phyloP scores from a whole-genome alignment of 2,329 filamentous ascomycete genomes.

The Diaporthe caulivora region DNA sequence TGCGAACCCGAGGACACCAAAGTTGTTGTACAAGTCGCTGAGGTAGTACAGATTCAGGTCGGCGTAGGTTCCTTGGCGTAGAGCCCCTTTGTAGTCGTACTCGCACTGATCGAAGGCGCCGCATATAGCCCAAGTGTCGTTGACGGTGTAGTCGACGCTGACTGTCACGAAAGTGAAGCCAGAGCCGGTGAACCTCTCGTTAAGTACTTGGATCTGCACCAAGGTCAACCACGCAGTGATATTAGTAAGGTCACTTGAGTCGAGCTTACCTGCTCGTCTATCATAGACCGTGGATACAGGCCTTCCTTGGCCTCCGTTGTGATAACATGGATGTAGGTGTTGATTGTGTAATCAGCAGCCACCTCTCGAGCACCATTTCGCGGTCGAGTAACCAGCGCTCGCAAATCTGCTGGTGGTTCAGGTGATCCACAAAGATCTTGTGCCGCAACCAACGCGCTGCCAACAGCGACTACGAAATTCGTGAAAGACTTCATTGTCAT shows the following conservation, averaged over 20 bases:
- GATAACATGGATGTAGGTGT: slow-evolving; percentile 12
- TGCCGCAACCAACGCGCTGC: not conserved
- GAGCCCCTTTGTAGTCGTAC: not conserved
- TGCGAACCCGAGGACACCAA: not conserved
- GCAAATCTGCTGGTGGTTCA: not conserved
- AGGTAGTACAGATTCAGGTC: slow-evolving; percentile 18
- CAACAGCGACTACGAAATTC: not conserved
- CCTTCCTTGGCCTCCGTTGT: slow-evolving; percentile 12
- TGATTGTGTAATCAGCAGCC: not conserved
- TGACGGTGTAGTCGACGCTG: slow-evolving; percentile 11
- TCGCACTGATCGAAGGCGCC: not conserved
- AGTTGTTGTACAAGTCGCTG: not conserved
- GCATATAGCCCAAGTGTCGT: not conserved
- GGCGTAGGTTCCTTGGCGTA: slow-evolving; percentile 12
- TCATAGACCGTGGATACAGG: not conserved
- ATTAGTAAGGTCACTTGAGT: not conserved
- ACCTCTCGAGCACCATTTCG: not conserved
- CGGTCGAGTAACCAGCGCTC: not conserved
- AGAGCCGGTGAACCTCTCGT: not conserved
- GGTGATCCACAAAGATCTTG: slow-evolving; percentile 12
- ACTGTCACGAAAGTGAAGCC: slow-evolving; percentile 1
- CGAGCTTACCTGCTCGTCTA: slow-evolving; percentile 1
- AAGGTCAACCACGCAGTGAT: not conserved
- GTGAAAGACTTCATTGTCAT: not conserved
- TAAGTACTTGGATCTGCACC: not conserved